Conservation (phyloP, 805 yeast species). For the Zygoascus ofunaensis region DNA sequence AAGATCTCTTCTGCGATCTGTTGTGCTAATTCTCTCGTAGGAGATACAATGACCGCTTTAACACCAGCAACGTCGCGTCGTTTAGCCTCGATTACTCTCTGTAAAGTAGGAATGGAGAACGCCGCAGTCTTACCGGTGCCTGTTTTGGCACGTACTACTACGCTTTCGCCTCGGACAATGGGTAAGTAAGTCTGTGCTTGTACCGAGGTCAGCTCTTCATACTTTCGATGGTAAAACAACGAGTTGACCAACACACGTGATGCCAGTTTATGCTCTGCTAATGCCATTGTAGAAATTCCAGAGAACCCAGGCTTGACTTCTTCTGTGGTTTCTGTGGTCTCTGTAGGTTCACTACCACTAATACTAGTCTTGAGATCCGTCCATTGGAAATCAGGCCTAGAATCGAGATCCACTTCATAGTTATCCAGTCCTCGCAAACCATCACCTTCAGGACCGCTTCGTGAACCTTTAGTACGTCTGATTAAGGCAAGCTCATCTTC, state of each 20-base stretch:
- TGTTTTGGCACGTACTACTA: constrained; percentile 84
- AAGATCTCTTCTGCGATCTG: constrained; percentile 64
- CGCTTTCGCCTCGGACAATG: constrained; percentile 62
- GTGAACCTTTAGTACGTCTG: constrained; percentile 8
- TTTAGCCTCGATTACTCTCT: constrained; percentile 38
- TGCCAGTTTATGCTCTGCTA: constrained; percentile 22
- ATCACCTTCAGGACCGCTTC: constrained; percentile 19
- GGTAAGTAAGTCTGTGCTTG: constrained; percentile 41
- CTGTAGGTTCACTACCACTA: constrained; percentile 4
- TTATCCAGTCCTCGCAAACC: constrained; percentile 25
- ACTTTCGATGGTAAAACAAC: constrained; percentile 24
- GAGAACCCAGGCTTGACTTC: constrained; percentile 19
- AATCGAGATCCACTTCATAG: constrained; percentile 23
- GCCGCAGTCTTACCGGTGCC: constrained; percentile 95
- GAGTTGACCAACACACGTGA: constrained; percentile 28
- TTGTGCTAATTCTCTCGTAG: constrained; percentile 84
- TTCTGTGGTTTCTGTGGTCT: background rate
- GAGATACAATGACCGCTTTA: constrained; percentile 64
- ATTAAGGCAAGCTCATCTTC: constrained; percentile 7
- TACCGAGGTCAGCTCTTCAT: constrained; percentile 28
- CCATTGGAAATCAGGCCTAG: constrained; percentile 13
- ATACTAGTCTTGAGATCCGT: constrained; percentile 9
- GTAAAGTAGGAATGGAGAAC: constrained; percentile 70
- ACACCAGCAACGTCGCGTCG: constrained; percentile 34
- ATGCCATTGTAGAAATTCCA: constrained; percentile 18